Evolutionary conservation across 139 green algal genomes (phyloP), one percentile per base, ranked within the genome.

Genomic region (Picochlorum sp.): DNA sequence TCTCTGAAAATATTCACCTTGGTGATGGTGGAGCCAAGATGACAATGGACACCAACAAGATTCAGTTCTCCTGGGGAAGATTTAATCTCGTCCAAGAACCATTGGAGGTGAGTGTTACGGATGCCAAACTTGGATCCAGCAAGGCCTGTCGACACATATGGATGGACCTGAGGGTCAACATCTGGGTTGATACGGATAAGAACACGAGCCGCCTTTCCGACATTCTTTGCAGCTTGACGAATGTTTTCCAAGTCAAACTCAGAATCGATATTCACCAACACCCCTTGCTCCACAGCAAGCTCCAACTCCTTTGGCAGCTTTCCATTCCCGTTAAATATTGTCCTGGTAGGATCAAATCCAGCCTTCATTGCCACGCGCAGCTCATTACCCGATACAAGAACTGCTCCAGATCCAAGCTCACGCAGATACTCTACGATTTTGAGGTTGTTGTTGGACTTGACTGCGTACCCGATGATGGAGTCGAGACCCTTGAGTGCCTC

Each of bases 401-500:
- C 92, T 0, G 90, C 91, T 20, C 91, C 74, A 88, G 83, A 30
- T 83, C 92, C 51, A 76, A 88, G 61, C 45, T 68, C 71, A 3
- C 74, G 76, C 62, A 87, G 58, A 37, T 63, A 68, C 64, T 81
- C 65, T 80, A 97, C 81, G 65, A 98, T 87, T 28, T 81, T 72
- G 20, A 98, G 62, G 79, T 98, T 98, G 83, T 98, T 98, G 83
- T 98, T 98, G 49, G 90, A 85, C 78, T 98, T 98, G 49, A 98
- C 81, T 0, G 92, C 92, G 65, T 98, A 98, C 30, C 92, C 91
- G 30, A 97, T 89, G 67, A 97, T 91, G 37, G 70, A 83, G 49
- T 88, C 73, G 41, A 98, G 70, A 9, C 86, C 92, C 60, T 86
- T 60, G 45, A 98, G 74, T 7, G 92, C 92, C 20, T 78, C 63